Evolutionary conservation across 2,329 filamentous ascomycete species (phyloP), one percentile per base, ranked within the genome.

Genomic region (Fusarium sp.): DNA sequence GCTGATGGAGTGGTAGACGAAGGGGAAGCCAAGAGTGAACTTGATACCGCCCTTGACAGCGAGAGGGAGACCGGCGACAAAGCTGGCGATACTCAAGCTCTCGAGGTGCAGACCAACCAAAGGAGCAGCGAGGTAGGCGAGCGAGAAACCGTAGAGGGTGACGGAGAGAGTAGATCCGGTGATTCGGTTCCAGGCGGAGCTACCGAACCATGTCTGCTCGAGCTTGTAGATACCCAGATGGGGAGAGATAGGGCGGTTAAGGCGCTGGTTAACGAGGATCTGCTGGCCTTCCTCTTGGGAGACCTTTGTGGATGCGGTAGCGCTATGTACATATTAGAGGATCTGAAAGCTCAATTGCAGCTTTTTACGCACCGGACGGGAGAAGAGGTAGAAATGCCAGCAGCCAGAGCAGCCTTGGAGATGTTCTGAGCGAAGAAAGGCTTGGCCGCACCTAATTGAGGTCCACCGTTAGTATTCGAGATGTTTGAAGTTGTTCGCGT

Each of bases 161-260:
- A 90, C 92, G 62, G 89, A 90, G 71, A 96, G 86, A 62, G 85
- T 80, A 76, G 86, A 82, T 75, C 93, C 94, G n/a, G 93, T 95
- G 82, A 97, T 89, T 75, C 94, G 93, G 83, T 94, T 92, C 81
- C 92, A 86, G 71, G 86, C 85, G 59, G 84, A 89, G 73, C 89
- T 90, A 72, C 86, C 85, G 80, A 92, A 90, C 90, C 90, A 97
- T 74, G 93, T 96, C 82, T 97, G 92, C 80, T 93, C 89, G 62
- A 91, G 87, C 79, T 89, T 87, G 89, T 97, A 97, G 87, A 96
- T 94, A 76, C 82, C 79, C 67, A 97, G 88, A 78, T 97, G 94
- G 56, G 94, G 94, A 45, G 93, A 87, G 74, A 97, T 86, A 77
- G 94, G 94, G 52, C 94, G 94, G 76, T 86, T 81, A 56, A 90